A percentile compares a stretch with the other conserved stretches of the same genome.
Evolutionary conservation across 257 asterid genomes (phyloP).

Genomic region (Solanum chiquidenum): DNA sequence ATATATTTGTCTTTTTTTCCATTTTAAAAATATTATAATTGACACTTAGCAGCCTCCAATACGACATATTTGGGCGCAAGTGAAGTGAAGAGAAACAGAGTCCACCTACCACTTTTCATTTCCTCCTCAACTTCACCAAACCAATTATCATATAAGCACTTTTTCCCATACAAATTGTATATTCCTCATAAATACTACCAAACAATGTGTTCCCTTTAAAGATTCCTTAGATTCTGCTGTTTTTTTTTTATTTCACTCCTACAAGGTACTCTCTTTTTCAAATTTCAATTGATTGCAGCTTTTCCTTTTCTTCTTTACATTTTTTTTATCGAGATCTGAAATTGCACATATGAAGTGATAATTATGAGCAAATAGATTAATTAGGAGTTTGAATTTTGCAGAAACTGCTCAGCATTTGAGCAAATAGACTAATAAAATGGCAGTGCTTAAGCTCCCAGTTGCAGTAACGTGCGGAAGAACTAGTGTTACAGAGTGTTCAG

Average conservation of each 20-base stretch:
- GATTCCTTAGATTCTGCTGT: background rate
- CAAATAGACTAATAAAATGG: constrained; percentile 1
- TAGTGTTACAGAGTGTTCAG: background rate
- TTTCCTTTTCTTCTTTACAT: too few species aligned
- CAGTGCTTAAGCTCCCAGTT: constrained; percentile 7
- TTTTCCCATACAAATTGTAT: background rate
- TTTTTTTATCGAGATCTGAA: background rate
- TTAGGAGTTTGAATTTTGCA: background rate
- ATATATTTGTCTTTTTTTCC: too few species aligned
- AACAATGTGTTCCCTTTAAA: background rate
- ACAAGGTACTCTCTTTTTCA: background rate
- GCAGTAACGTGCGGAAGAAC: background rate
- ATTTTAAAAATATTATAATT: too few species aligned
- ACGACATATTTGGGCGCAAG: background rate
- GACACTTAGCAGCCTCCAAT: background rate
- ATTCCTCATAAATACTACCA: too few species aligned
- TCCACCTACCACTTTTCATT: background rate
- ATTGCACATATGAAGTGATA: background rate
- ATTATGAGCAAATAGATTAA: background rate
- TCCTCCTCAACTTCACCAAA: background rate
- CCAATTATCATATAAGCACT: background rate
- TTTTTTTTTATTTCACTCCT: background rate
- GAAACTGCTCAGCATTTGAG: background rate
- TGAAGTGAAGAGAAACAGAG: background rate
- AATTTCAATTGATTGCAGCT: too few species aligned